Percentiles rank a stretch among this genome's conserved stretches.
Conservation (phyloP, 805 yeast species). For the Wickerhamomyces subpelliculosus region DNA sequence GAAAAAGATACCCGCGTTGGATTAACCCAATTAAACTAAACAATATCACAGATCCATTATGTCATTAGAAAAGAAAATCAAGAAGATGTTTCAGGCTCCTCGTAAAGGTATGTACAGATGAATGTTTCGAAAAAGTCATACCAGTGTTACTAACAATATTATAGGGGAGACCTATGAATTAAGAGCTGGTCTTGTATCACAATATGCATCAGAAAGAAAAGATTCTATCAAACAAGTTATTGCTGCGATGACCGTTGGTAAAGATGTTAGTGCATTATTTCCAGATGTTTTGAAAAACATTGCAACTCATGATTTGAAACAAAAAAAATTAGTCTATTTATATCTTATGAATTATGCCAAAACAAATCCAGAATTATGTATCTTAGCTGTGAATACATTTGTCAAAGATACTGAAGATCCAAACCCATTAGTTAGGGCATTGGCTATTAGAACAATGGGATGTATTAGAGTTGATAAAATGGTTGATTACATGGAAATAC, state of each 20-base stretch:
- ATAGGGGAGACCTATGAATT: conserved; percentile 85
- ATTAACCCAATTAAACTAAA: too few species aligned
- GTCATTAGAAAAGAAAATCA: conserved; percentile 43
- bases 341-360: conserved; percentile 97
- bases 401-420: conserved; percentile 94
- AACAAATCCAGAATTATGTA: conserved; percentile 91
- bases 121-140: too few species aligned
- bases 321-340: conserved; percentile 89
- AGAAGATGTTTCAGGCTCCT: conserved; percentile 52
- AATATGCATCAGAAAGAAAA: conserved; percentile 88
- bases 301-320: conserved; percentile 94
- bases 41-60: conserved; percentile 4
- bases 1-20: too few species aligned
- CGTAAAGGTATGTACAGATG: conserved; percentile 35
- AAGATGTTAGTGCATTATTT: conserved; percentile 88
- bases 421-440: conserved; percentile 89
- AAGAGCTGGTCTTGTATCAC: conserved; percentile 85
- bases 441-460: conserved; percentile 98
- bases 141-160: background rate
- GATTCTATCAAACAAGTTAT: conserved; percentile 96
- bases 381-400: conserved; percentile 94
- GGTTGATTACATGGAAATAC: conserved; percentile 91
- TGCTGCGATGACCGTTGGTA: conserved; percentile 97
- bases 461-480: conserved; percentile 93
- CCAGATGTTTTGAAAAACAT: conserved; percentile 96